Conservation (phyloP, 2,329 filamentous ascomycete genomes). For the Talaromyces albobiverticillius region DNA sequence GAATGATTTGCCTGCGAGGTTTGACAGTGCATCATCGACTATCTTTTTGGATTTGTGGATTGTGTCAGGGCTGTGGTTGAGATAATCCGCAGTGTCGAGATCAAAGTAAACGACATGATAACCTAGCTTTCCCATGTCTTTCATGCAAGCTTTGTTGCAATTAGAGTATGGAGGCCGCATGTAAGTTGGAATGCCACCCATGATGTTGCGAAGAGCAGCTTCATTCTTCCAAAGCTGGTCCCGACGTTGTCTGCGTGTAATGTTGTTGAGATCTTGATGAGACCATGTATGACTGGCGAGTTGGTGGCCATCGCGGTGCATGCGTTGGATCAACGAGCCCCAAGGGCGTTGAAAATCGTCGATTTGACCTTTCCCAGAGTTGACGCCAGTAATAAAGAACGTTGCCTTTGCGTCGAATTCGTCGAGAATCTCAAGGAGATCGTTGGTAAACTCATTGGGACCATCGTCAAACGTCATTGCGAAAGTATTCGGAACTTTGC, state of each 20-base stretch:
- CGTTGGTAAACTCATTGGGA: constrained; percentile 59
- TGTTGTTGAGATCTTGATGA: constrained; percentile 45
- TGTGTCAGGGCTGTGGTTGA: constrained; percentile 33
- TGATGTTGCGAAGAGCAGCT: constrained; percentile 45
- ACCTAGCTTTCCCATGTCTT: constrained; percentile 44
- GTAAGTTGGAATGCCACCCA: constrained; percentile 52
- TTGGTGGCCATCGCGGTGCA: constrained; percentile 47
- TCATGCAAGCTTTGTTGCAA: constrained; percentile 37
- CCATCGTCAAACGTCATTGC: constrained; percentile 68
- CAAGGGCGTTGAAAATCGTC: constrained; percentile 40
- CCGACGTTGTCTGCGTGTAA: constrained; percentile 35
- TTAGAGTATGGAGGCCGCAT: constrained; percentile 53
- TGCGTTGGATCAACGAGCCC: constrained; percentile 39
- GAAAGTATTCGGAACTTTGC: constrained; percentile 54
- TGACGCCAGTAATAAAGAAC: constrained; percentile 61
- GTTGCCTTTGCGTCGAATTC: constrained; percentile 62
- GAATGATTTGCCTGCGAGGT: constrained; percentile 31
- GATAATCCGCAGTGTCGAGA: constrained; percentile 49
- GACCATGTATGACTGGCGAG: constrained; percentile 54
- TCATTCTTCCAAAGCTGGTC: constrained; percentile 49
- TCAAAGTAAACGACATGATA: constrained; percentile 50
- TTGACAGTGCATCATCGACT: constrained; percentile 33
- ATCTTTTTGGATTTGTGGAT: constrained; percentile 41
- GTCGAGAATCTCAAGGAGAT: constrained; percentile 61
- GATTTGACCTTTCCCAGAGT: constrained; percentile 45